Evolutionary conservation across 257 asterid species (phyloP).

Genomic region (Echium plantagineum): DNA sequence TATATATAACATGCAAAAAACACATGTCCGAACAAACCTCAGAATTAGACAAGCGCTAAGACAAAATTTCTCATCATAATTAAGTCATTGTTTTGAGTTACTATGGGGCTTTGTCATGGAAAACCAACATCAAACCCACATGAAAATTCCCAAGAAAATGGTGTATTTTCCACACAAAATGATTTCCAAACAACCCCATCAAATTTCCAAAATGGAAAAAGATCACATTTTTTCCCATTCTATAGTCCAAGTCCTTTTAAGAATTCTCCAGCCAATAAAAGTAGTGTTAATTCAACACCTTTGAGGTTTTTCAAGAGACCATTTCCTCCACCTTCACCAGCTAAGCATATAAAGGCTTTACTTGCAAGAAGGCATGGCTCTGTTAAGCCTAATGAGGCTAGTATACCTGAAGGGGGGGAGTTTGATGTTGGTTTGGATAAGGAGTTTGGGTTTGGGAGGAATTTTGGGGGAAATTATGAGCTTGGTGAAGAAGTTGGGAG

Average conservation of each 20-base stretch:
- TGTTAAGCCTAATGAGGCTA: not conserved
- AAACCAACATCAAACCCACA: constrained; percentile 68
- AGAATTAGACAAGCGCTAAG: no score
- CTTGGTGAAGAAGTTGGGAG: constrained; percentile 58
- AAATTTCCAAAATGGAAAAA: constrained; percentile 46
- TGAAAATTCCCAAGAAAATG: constrained; percentile 40
- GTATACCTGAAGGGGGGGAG: not conserved
- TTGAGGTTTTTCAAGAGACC: constrained; percentile 69
- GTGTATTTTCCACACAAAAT: constrained; percentile 37
- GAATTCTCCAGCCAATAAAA: constrained; percentile 65
- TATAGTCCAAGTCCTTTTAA: constrained; percentile 95
- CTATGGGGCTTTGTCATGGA: constrained; percentile 95
- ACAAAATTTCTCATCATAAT: no score
- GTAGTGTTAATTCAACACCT: constrained; percentile 72
- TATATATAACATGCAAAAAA: no score
- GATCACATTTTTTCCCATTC: constrained; percentile 68
- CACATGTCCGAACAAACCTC: no score
- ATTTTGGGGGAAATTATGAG: constrained; percentile 35
- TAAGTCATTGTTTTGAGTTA: constrained; percentile 27
- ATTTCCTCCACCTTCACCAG: constrained; percentile 94
- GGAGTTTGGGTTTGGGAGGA: constrained; percentile 50
- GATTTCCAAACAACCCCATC: constrained; percentile 17
- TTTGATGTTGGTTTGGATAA: constrained; percentile 25
- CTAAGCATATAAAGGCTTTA: constrained; percentile 91
- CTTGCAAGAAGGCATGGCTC: constrained; percentile 54